Evolutionary conservation across 106 monocot species (phyloP).

Genomic region (Iris macrosiphon): DNA sequence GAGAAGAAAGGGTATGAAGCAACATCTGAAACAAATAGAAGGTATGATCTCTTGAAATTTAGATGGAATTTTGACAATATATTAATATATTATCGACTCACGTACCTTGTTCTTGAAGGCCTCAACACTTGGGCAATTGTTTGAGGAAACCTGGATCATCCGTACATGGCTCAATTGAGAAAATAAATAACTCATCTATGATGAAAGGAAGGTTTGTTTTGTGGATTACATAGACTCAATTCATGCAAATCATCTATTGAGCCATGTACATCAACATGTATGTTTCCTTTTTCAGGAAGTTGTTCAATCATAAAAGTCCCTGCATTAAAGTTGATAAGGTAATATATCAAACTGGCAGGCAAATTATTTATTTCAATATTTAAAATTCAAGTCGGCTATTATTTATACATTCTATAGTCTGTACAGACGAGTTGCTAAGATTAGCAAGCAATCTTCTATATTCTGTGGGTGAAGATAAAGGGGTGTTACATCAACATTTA

Average conservation of each 20-base stretch:
- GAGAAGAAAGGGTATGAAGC: conserved; percentile 13
- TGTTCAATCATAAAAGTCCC: conserved; percentile 2
- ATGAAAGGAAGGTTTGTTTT: conserved; percentile 20
- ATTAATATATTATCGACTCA: too few species aligned
- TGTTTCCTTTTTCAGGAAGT: conserved; percentile 29
- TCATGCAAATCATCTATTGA: too few species aligned
- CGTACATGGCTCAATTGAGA: conserved; percentile 4
- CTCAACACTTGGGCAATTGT: conserved; percentile 7
- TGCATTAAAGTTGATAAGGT: conserved; percentile 13
- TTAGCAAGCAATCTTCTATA: too few species aligned
- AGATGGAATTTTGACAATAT: too few species aligned
- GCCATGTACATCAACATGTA: too few species aligned
- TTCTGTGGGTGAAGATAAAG: too few species aligned
- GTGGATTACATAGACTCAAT: too few species aligned
- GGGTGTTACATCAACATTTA: too few species aligned
- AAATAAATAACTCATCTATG: conserved; percentile 9
- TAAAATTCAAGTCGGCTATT: not conserved
- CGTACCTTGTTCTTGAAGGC: conserved; percentile 3
- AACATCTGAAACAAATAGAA: conserved; percentile 7
- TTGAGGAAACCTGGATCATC: conserved; percentile 15
- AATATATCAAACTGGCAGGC: not conserved
- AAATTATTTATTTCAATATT: not conserved
- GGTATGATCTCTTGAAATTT: conserved; percentile 11
- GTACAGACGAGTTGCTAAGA: too few species aligned
- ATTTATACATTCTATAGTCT: too few species aligned